A percentile compares a stretch with the other conserved stretches of the same genome.
Conservation (phyloP, 306 rosid genomes). For the Cercis canadensis region DNA sequence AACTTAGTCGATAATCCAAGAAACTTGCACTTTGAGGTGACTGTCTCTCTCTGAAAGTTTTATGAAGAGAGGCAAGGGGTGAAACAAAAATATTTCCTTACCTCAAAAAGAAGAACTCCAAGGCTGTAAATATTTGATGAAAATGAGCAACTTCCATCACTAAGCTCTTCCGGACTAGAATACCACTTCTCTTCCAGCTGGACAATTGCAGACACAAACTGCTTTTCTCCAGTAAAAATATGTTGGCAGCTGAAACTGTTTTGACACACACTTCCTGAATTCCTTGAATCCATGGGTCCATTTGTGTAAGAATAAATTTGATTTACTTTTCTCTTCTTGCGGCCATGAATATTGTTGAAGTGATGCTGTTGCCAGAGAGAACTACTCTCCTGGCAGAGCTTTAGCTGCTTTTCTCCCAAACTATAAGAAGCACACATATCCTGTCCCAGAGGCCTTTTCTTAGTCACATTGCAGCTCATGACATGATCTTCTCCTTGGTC, state of each 20-base stretch:
- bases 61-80: conserved; percentile 2
- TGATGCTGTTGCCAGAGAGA: conserved; percentile 41
- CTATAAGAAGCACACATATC: conserved; percentile 31
- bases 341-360: conserved; percentile 20
- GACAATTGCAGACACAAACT: conserved; percentile 29
- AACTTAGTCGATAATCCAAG: too few species aligned
- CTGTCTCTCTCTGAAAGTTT: neutral
- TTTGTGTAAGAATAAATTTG: conserved; percentile 26
- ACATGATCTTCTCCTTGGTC: conserved; percentile 27
- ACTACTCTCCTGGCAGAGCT: conserved; percentile 40
- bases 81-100: conserved; percentile 33
- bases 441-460: conserved; percentile 53
- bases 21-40: too few species aligned
- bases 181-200: conserved; percentile 72
- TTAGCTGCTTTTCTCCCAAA: conserved; percentile 48
- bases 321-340: conserved; percentile 23
- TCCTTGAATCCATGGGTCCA: conserved; percentile 31
- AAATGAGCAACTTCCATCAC: conserved; percentile 46
- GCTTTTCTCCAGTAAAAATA: conserved; percentile 26
- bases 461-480: conserved; percentile 23
- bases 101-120: conserved; percentile 83
- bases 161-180: conserved; percentile 62
- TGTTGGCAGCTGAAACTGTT: conserved; percentile 34
- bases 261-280: conserved; percentile 30
- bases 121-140: conserved; percentile 72